phyloP scores from a whole-genome alignment of 306 rosid genomes.

The Coriaria nepalensis region DNA sequence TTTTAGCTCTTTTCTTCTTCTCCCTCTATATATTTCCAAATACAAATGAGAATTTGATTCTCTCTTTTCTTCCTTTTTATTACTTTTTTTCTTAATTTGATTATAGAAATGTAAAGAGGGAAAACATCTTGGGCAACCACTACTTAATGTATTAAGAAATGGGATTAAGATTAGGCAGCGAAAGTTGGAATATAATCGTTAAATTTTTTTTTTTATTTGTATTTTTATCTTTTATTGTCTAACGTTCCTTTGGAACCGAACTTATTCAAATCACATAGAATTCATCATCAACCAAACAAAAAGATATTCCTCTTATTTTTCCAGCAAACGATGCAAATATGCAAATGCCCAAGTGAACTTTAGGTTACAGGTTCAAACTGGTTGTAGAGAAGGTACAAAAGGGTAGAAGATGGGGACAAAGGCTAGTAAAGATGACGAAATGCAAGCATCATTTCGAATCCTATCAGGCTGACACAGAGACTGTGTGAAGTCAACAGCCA shows the following conservation, averaged over 20 bases:
- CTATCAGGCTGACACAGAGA: too few species aligned
- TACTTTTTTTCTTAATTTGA: too few species aligned
- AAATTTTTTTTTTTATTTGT: too few species aligned
- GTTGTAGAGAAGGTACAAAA: too few species aligned
- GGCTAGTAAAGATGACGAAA: too few species aligned
- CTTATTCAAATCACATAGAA: slow-evolving; percentile 11
- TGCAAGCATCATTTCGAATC: too few species aligned
- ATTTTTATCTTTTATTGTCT: slow-evolving; percentile 25
- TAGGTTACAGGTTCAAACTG: not conserved
- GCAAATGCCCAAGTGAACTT: not conserved
- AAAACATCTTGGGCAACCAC: slow-evolving; percentile 15
- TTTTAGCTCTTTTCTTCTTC: not conserved
- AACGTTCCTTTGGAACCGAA: slow-evolving; percentile 9
- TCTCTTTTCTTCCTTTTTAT: not conserved
- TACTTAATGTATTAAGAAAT: slow-evolving; percentile 8
- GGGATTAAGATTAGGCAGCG: slow-evolving; percentile 8
- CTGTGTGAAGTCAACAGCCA: too few species aligned
- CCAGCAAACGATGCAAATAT: not conserved
- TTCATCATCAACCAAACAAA: not conserved
- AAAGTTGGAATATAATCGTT: slow-evolving; percentile 28
- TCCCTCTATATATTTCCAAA: slow-evolving; percentile 10
- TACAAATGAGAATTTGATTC: slow-evolving; percentile 28
- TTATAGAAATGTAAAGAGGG: not conserved
- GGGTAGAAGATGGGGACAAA: too few species aligned
- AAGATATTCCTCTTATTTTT: slow-evolving; percentile 1